Evolutionary conservation across 179 eudicot genomes (phyloP).

Genomic region (Dionaea muscipula): DNA sequence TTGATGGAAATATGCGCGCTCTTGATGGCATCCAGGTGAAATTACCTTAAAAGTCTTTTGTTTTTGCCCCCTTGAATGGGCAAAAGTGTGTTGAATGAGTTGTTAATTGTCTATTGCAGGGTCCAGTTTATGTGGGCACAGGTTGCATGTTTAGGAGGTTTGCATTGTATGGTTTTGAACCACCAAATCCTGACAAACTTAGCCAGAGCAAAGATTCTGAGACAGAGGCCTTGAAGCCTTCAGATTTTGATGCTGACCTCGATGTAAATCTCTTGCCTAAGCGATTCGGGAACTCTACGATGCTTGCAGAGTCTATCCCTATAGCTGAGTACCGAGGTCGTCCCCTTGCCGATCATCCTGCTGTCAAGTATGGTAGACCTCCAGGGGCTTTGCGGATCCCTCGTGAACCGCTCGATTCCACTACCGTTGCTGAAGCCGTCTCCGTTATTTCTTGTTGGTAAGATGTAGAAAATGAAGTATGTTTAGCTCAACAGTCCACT

Average conservation of each 20-base stretch:
- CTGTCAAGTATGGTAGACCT: constrained; percentile 50
- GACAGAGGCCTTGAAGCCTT: constrained; percentile 25
- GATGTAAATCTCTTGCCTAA: constrained; percentile 39
- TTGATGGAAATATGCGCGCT: constrained; percentile 53
- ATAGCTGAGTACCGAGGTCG: constrained; percentile 56
- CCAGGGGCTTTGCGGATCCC: constrained; percentile 40
- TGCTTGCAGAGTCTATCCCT: constrained; percentile 41
- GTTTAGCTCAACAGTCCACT: no score
- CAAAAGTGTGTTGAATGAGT: background rate
- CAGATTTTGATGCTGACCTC: constrained; percentile 47
- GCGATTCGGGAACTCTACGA: constrained; percentile 49
- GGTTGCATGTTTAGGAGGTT: constrained; percentile 56
- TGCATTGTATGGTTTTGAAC: constrained; percentile 60
- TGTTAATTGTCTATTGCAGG: constrained; percentile 16
- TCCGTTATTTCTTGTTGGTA: constrained; percentile 67
- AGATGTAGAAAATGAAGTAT: background rate
- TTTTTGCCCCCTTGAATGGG: background rate
- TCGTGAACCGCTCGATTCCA: constrained; percentile 45
- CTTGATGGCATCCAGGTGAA: constrained; percentile 45
- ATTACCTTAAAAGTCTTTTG: background rate
- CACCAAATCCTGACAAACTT: constrained; percentile 30
- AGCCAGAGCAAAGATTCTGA: constrained; percentile 13
- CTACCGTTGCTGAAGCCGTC: constrained; percentile 50
- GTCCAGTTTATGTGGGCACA: constrained; percentile 62
- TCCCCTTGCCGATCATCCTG: constrained; percentile 52